Conservation (phyloP, 2,329 filamentous ascomycete genomes). For the Neocucurbitaria cava region DNA sequence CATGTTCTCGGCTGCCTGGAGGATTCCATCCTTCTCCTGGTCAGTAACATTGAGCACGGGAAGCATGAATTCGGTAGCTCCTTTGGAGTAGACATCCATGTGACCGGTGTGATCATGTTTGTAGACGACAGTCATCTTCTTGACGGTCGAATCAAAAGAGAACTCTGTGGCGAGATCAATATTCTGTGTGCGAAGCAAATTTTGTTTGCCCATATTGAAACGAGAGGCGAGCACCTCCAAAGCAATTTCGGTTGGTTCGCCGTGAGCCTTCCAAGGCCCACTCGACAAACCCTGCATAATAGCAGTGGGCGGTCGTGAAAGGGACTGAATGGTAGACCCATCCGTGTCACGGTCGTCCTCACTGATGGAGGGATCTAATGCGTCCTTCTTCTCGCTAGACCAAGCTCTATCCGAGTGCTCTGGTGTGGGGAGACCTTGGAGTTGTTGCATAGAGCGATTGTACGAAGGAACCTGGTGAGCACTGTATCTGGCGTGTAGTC, state of each 20-base stretch:
- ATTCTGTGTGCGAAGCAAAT: conserved; percentile 33
- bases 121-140: conserved; percentile 51
- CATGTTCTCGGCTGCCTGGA: conserved; percentile 43
- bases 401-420: conserved; percentile 47
- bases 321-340: conserved; percentile 37
- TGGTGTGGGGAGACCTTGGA: conserved; percentile 46
- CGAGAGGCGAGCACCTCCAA: conserved; percentile 50
- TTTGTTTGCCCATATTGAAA: conserved; percentile 45
- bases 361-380: conserved; percentile 33
- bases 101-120: conserved; percentile 35
- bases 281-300: conserved; percentile 19
- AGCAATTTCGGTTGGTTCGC: conserved; percentile 50
- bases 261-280: conserved; percentile 44
- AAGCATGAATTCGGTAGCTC: conserved; percentile 48
- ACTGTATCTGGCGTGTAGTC: conserved; percentile 27
- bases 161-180: conserved; percentile 47
- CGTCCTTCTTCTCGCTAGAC: conserved; percentile 61
- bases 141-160: conserved; percentile 50
- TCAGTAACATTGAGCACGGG: conserved; percentile 41
- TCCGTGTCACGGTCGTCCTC: conserved; percentile 44
- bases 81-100: conserved; percentile 49
- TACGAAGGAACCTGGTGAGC: conserved; percentile 42
- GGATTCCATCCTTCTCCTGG: conserved; percentile 35
- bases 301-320: conserved; percentile 39
- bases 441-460: conserved; percentile 50